Base-by-base conservation (phyloP, 768 basidiomycete genomes). In the Pleurotus djamor region DNA sequence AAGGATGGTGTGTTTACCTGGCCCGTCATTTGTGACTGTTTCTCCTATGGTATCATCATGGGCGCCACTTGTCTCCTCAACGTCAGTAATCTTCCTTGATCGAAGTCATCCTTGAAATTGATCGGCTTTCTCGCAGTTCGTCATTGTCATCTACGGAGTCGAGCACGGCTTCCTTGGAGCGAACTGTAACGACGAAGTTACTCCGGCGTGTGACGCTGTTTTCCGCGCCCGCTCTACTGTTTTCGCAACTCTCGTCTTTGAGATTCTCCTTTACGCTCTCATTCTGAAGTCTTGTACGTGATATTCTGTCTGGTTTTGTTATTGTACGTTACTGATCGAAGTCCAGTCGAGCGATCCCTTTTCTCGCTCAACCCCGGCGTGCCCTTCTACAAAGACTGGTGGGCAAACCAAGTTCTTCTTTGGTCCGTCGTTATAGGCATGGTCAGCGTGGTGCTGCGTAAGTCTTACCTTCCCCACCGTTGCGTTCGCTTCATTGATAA, bases 1-100 rank as follows among this genome's bases (percentile, higher is more conserved):
- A 74, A 72, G 54, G 68, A 68, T 10, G 75, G 76, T 60, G 67
- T 76, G 32, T 77, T 78, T 57, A 69, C 74, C 5, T 75, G 72
- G 73, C 69, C 72, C 9, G 64, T 77, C 10, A 73, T 77, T 49
- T 63, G 74, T 33, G 76, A 76, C 51, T 72, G 68, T 59, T 50
- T 76, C n/a, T 66, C 71, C 2, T 75, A 75, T 55, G 76, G 75
- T 6, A 61, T 75, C 33, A 61, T 74, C 21, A 77, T 76, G 71
- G 75, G 74, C 9, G 71, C 63, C 4, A 71, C 69, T 2, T 71
- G 65, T 47, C 64, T 76, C 8, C 56, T 67, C 17, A 72, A 65
- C 59, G 76, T 77, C 65, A 57, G 76, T 58, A 12, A 33, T 10
- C 36, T 5, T n/a, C 10, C 38, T 41, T 41, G n/a, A 55, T n/a